Percentiles rank a stretch among this genome's conserved stretches.
Conservation (phyloP, 2,329 filamentous ascomycete species). For the Cytospora chrysosperma region DNA sequence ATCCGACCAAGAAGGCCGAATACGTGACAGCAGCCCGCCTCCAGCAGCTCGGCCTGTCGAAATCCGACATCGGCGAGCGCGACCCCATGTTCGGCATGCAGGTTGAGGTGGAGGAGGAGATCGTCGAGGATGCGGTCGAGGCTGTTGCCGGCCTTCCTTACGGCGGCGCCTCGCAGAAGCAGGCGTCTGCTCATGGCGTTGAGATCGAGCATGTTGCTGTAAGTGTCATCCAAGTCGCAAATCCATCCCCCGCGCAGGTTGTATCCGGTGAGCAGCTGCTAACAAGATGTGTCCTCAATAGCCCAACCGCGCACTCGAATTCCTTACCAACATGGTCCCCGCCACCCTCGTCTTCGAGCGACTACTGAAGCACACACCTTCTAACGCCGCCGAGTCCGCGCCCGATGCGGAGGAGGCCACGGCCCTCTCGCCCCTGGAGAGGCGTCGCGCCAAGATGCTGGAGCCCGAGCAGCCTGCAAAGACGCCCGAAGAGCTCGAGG, state of each 20-base stretch:
- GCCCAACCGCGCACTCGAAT: conserved; percentile 36
- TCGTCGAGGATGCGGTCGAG: conserved; percentile 20
- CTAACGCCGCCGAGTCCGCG: conserved; percentile 21
- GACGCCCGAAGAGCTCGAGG: conserved; percentile 2
- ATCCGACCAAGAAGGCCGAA: conserved; percentile 34
- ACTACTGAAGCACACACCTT: conserved; percentile 33
- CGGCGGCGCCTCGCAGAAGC: conserved; percentile 1
- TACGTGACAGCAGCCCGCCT: conserved; percentile 37
- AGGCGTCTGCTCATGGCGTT: conserved; percentile 7
- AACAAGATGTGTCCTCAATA: conserved; percentile 24
- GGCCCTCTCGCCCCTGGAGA: conserved; percentile 21
- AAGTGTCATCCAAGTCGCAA: conserved; percentile 5
- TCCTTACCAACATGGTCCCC: conserved; percentile 39
- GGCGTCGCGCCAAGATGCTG: conserved; percentile 18
- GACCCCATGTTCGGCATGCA: conserved; percentile 31
- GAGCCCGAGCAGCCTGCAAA: conserved; percentile 5
- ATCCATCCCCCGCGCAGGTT: too few species aligned
- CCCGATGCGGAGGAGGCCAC: conserved; percentile 13
- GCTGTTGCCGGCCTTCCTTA: conserved; percentile 9
- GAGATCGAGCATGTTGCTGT: conserved; percentile 25
- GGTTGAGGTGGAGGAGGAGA: conserved; percentile 4
- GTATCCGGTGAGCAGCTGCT: too few species aligned
- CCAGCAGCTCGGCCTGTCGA: conserved; percentile 32
- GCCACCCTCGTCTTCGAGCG: conserved; percentile 39
- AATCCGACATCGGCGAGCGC: conserved; percentile 32